phyloP scores from a whole-genome alignment of 495 filamentous ascomycete genomes.

The Chaetomium cochliodes region DNA sequence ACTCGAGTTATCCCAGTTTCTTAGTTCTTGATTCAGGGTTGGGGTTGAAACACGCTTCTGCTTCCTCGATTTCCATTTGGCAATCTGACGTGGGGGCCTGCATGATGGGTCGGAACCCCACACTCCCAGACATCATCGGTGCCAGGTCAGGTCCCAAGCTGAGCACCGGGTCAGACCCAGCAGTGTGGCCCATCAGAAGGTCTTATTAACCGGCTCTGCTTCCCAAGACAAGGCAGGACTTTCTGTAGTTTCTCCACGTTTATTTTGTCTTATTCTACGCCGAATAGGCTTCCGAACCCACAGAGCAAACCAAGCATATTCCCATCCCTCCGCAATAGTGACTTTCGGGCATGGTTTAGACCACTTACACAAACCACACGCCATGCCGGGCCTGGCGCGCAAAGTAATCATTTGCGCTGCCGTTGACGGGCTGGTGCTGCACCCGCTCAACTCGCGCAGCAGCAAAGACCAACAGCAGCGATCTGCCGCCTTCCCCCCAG shows the following conservation, averaged over 20 bases:
- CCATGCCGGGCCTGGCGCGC: conserved; percentile 72
- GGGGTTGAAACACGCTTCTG: conserved; percentile 11
- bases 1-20: background rate
- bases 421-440: conserved; percentile 81
- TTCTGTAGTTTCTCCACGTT: background rate
- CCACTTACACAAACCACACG: conserved; percentile 1
- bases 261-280: background rate
- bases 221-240: background rate
- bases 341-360: conserved; percentile 5
- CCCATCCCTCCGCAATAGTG: background rate
- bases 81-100: background rate
- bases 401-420: conserved; percentile 80
- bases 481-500: conserved; percentile 43
- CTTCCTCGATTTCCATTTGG: background rate
- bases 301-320: background rate
- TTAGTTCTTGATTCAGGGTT: conserved; percentile 4
- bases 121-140: conserved; percentile 18
- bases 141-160: conserved; percentile 19
- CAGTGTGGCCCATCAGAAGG: background rate
- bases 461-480: conserved; percentile 47
- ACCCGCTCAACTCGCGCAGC: conserved; percentile 56
- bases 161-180: conserved; percentile 2
- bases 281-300: background rate
- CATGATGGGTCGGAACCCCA: conserved; percentile 12
- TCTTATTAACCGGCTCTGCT: background rate